Evolutionary conservation across 2,329 filamentous ascomycete genomes (phyloP), one percentile per base, ranked within the genome.

Genomic region (Drechslerella dactyloides): DNA sequence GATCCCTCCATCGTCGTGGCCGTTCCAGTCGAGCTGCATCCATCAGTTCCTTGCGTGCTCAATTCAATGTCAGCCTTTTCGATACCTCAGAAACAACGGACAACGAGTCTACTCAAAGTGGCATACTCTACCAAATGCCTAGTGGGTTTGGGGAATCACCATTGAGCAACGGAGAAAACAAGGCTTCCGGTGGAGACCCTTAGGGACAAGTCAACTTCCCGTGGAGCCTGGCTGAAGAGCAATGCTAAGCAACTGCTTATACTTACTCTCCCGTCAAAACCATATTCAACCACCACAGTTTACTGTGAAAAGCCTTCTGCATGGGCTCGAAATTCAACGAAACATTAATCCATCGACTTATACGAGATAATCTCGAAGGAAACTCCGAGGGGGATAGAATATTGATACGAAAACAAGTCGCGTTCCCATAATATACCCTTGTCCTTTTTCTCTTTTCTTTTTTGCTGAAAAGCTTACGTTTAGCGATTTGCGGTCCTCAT

Each of bases 121-220:
- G 33, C 35, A 48, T 56, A 40, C 51, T 33, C n/a, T 55, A 54
- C 68, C 59, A 64, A 24, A 60, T 64, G 54, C 55, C 60, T 61
- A 56, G 59, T 30, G 58, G 68, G 48, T 55, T 72, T 61, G 60
- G 56, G 6, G 60, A 57, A 27, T 52, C 60, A 24, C 42, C 55
- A 8, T 56, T 35, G 46, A 46, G 15, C 30, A 11, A n/a, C 24
- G 51, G 56, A 4, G 53, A 59, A 7, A 23, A 23, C 10, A 21
- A 48, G 24, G 30, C n/a, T 48, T 21, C 46, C 7, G 19, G 35
- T 23, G 58, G 57, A n/a, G 24, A 37, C 50, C 42, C 23, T 55
- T 70, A 70, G 66, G 48, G 13, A 63, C 53, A 51, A 30, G 37
- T 48, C 24, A 33, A n/a, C 15, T 19, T n/a, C 17, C 27, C n/a